phyloP scores from a whole-genome alignment of 2,329 filamentous ascomycete species.

The Alternaria metachromatica region DNA sequence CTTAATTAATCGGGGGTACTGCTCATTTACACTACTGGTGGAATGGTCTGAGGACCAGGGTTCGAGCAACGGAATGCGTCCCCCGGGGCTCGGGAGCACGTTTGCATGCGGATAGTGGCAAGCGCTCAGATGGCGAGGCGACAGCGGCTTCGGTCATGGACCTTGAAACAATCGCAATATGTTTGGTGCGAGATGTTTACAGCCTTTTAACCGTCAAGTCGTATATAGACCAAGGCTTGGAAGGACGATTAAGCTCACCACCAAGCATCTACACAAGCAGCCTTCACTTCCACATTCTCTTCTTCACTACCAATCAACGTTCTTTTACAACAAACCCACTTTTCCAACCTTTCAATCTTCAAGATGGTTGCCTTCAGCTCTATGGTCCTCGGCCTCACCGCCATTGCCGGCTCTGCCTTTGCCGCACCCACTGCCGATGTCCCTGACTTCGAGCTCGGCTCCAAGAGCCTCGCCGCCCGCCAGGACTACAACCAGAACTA shows the following conservation, averaged over 20 bases:
- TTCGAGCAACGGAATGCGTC: background rate
- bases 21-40: background rate
- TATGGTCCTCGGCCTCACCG: constrained; percentile 29
- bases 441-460: constrained; percentile 38
- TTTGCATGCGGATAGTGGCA: background rate
- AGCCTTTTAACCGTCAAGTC: constrained; percentile 6
- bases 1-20: constrained; percentile 8
- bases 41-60: background rate
- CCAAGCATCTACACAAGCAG: constrained; percentile 5
- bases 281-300: constrained; percentile 5
- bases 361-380: constrained; percentile 38
- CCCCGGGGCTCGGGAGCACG: background rate
- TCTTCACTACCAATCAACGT: background rate
- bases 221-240: constrained; percentile 8
- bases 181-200: background rate
- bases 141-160: background rate
- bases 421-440: constrained; percentile 34
- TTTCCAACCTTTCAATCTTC: constrained; percentile 1
- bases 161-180: constrained; percentile 12
- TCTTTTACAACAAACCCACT: background rate
- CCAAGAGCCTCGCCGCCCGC: constrained; percentile 24
- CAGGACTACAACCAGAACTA: constrained; percentile 47
- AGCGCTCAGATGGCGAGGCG: background rate
- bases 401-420: constrained; percentile 23
- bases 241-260: background rate